Evolutionary conservation across 805 yeast genomes (phyloP).

Genomic region (Metschnikowia gelsemii): DNA sequence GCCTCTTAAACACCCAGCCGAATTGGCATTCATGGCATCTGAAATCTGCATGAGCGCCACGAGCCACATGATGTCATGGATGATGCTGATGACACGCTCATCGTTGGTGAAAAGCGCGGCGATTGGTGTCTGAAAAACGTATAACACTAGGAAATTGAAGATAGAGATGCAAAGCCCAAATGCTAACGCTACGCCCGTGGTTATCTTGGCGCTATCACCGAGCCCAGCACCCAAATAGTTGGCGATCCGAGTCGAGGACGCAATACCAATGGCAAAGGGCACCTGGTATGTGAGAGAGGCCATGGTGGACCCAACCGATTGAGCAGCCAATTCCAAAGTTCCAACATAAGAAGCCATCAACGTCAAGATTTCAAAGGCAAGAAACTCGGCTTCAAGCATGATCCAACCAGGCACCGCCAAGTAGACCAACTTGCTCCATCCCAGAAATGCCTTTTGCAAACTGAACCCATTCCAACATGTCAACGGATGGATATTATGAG

Average conservation of each 20-base stretch:
- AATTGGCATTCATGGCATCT: constrained; percentile 67
- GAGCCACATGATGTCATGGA: constrained; percentile 55
- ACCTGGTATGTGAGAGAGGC: constrained; percentile 50
- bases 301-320: constrained; percentile 45
- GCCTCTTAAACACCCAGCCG: constrained; percentile 76
- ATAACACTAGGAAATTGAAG: constrained; percentile 33
- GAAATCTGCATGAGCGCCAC: constrained; percentile 68
- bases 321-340: constrained; percentile 53
- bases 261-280: constrained; percentile 59
- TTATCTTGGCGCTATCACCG: constrained; percentile 33
- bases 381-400: constrained; percentile 60
- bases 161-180: constrained; percentile 38
- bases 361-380: constrained; percentile 57
- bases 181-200: constrained; percentile 37
- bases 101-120: constrained; percentile 58
- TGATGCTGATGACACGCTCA: constrained; percentile 50
- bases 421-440: constrained; percentile 45
- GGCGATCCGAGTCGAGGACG: constrained; percentile 57
- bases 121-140: constrained; percentile 32
- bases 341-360: constrained; percentile 56
- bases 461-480: constrained; percentile 49
- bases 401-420: constrained; percentile 56
- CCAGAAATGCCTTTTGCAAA: constrained; percentile 39
- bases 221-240: constrained; percentile 53
- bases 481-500: constrained; percentile 49